Percentiles rank a stretch among this genome's conserved stretches.
Conservation (phyloP, 768 basidiomycete genomes). For the Auricularia auricula-judae region DNA sequence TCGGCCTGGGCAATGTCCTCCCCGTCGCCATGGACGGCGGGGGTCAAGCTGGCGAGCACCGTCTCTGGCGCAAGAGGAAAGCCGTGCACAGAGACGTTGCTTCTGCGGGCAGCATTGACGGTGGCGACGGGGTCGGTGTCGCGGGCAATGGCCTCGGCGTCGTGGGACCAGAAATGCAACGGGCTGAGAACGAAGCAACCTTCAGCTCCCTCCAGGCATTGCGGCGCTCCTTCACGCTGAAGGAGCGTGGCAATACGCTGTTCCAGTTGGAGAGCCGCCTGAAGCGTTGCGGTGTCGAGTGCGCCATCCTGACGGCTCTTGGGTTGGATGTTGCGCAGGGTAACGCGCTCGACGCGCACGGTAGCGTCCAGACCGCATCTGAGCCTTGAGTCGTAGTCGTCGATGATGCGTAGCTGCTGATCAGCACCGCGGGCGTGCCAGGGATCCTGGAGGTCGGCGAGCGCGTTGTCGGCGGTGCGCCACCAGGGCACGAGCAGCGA, state of each 20-base stretch:
- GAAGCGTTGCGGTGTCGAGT: conserved; percentile 49
- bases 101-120: conserved; percentile 30
- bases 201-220: conserved; percentile 28
- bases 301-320: conserved; percentile 34
- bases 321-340: conserved; percentile 46
- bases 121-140: conserved; percentile 49
- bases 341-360: conserved; percentile 65
- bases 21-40: conserved; percentile 35
- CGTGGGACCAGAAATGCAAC: conserved; percentile 62
- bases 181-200: conserved; percentile 68
- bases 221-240: conserved; percentile 13
- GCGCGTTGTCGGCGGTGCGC: conserved; percentile 33
- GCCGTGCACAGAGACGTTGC: conserved; percentile 47
- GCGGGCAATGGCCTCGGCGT: conserved; percentile 38
- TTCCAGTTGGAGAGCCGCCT: conserved; percentile 57
- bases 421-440: conserved; percentile 30
- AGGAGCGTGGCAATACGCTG: conserved; percentile 32
- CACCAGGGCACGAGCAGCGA: conserved; percentile 14
- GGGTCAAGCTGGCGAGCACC: conserved; percentile 64
- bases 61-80: conserved; percentile 60
- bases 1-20: conserved; percentile 49
- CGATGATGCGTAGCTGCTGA: conserved; percentile 44
- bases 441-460: conserved; percentile 49
- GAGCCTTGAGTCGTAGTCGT: conserved; percentile 61
- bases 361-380: conserved; percentile 60